Evolutionary conservation across 225 moss, liverwort and hornwort species (phyloP).

Genomic region (Takakia lepidozioides): DNA sequence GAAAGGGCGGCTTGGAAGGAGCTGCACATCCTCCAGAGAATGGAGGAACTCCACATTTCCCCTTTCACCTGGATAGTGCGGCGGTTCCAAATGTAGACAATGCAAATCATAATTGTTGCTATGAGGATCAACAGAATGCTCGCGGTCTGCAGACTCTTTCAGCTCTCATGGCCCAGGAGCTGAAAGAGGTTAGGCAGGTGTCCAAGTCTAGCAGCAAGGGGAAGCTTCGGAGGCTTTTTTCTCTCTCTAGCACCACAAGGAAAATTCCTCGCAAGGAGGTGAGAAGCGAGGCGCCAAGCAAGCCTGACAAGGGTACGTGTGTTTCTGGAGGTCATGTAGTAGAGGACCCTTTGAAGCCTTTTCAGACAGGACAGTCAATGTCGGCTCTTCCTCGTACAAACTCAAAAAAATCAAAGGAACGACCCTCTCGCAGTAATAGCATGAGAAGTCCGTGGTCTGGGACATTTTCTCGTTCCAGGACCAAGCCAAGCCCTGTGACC

Average conservation of each 20-base stretch:
- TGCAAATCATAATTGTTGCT: not conserved
- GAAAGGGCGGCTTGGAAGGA: constrained; percentile 19
- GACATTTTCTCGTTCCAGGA: constrained; percentile 19
- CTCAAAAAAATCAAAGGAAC: constrained; percentile 13
- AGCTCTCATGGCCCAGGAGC: too few species aligned
- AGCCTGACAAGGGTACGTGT: constrained; percentile 13
- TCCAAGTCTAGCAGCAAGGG: constrained; percentile 20
- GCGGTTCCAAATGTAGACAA: too few species aligned
- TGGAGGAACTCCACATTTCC: constrained; percentile 3
- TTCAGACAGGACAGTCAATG: too few species aligned
- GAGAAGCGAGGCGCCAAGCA: constrained; percentile 6
- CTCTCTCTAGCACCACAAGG: too few species aligned
- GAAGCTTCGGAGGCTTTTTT: too few species aligned
- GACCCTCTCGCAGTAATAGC: constrained; percentile 20
- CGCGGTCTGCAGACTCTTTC: too few species aligned
- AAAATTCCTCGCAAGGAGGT: constrained; percentile 22
- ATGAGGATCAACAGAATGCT: constrained; percentile 7
- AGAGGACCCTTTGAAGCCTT: too few species aligned
- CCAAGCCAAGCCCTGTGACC: constrained; percentile 18
- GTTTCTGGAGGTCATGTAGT: too few species aligned
- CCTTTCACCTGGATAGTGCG: constrained; percentile 1
- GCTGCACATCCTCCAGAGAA: not conserved
- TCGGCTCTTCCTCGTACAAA: too few species aligned
- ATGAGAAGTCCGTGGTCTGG: constrained; percentile 50
- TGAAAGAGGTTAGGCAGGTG: not conserved